Conservation (phyloP, 345 rosid species). For the Anacardium occidentale region DNA sequence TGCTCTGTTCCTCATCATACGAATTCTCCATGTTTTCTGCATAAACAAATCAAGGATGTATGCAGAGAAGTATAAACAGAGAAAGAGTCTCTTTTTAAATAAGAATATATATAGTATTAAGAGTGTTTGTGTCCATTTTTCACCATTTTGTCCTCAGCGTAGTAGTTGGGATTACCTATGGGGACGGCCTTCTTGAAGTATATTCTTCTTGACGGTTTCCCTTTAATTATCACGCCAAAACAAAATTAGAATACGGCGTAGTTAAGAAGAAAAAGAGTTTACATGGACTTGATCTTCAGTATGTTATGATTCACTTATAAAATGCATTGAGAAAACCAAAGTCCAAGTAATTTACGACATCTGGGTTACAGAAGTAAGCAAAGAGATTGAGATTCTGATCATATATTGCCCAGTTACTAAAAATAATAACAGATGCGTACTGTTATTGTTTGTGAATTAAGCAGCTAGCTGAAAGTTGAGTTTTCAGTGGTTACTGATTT, state of each 20-base stretch:
- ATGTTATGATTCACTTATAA: background rate
- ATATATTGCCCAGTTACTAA: too few species aligned
- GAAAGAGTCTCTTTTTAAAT: background rate
- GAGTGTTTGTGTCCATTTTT: background rate
- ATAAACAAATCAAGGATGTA: background rate
- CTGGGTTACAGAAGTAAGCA: too few species aligned
- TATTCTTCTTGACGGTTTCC: background rate
- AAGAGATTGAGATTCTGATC: too few species aligned
- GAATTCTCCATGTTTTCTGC: constrained; percentile 23
- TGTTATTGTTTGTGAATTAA: too few species aligned
- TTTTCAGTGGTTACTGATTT: too few species aligned
- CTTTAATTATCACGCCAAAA: background rate
- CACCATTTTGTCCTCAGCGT: background rate
- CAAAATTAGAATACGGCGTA: background rate
- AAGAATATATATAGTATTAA: too few species aligned
- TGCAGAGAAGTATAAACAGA: background rate
- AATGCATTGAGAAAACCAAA: too few species aligned
- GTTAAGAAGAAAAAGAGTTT: background rate
- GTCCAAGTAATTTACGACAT: too few species aligned
- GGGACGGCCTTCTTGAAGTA: background rate
- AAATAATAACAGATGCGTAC: too few species aligned
- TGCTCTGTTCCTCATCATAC: background rate
- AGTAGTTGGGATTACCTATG: background rate
- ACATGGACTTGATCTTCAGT: background rate
- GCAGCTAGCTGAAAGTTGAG: too few species aligned